Evolutionary conservation across 306 rosid genomes (phyloP).

Genomic region (Nissolia schottii): DNA sequence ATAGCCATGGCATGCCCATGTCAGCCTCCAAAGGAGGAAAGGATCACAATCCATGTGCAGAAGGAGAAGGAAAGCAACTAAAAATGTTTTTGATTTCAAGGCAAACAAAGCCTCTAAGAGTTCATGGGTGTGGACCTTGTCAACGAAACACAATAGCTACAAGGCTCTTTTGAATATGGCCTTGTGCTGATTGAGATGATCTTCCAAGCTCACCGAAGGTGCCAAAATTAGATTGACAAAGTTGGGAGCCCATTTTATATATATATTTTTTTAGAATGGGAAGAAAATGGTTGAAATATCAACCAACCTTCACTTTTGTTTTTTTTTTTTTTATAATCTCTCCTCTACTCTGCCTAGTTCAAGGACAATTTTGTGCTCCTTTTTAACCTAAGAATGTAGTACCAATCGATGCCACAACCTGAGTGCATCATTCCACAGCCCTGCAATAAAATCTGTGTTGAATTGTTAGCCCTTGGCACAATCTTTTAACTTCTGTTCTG

Average conservation of each 20-base stretch:
- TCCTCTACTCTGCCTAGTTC: neutral
- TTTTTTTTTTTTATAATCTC: too few relatives aligned
- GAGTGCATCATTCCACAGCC: neutral
- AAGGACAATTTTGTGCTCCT: neutral
- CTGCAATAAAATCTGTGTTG: slow-evolving; percentile 3
- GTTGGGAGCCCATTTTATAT: slow-evolving; percentile 12
- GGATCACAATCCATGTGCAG: slow-evolving; percentile 32
- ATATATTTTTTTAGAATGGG: slow-evolving; percentile 29
- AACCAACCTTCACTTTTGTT: neutral
- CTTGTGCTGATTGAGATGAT: slow-evolving; percentile 18
- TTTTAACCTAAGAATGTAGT: neutral
- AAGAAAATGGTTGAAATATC: slow-evolving; percentile 24
- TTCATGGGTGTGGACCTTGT: slow-evolving; percentile 3
- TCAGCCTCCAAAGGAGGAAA: slow-evolving; percentile 44
- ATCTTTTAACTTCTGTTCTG: neutral
- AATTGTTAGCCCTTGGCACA: neutral
- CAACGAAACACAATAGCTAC: neutral
- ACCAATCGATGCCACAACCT: neutral
- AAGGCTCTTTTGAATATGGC: neutral
- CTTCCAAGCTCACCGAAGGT: slow-evolving; percentile 10
- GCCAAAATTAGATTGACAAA: neutral
- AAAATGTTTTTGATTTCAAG: neutral
- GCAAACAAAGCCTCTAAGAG: neutral
- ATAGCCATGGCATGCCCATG: slow-evolving; percentile 71
- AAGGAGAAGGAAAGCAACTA: slow-evolving; percentile 25